A percentile compares a stretch with the other conserved stretches of the same genome.
These are phyloP conservation scores for Aspergillus phoenicis DNA, from an alignment of 2,329 filamentous ascomycete species.

Conservation along the genomic window DNA sequence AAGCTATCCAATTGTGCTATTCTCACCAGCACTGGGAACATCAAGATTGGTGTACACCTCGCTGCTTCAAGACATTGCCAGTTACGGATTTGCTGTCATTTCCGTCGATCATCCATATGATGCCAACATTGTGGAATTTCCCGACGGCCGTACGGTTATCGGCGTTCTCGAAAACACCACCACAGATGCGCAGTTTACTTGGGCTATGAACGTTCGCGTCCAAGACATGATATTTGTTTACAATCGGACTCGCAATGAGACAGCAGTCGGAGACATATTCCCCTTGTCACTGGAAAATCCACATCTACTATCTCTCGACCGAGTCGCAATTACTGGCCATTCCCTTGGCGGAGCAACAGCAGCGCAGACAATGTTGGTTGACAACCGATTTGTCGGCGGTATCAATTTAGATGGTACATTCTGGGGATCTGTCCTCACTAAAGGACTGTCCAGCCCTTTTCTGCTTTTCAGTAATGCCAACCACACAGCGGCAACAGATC, in stretches of 20 bases:
- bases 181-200: constrained; percentile 12
- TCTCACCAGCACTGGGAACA: constrained; percentile 34
- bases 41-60: constrained; percentile 35
- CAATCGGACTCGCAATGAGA: constrained; percentile 10
- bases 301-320: neutral
- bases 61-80: constrained; percentile 36
- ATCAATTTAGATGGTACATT: constrained; percentile 24
- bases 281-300: neutral
- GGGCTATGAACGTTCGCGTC: constrained; percentile 14
- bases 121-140: constrained; percentile 36
- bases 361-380: constrained; percentile 17
- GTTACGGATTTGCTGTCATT: constrained; percentile 38
- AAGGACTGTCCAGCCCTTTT: constrained; percentile 18
- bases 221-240: constrained; percentile 22
- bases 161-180: constrained; percentile 16
- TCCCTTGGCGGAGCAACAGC: constrained; percentile 28
- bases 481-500: constrained; percentile 21
- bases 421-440: constrained; percentile 18
- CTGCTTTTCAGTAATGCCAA: constrained; percentile 20
- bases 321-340: constrained; percentile 24
- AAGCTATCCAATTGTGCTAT: constrained; percentile 34
- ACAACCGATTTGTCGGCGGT: constrained; percentile 23
- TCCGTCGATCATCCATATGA: constrained; percentile 43
- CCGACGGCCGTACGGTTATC: constrained; percentile 25
- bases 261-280: neutral